phyloP scores from a whole-genome alignment of 345 rosid genomes.

The Cochlearia excelsa region DNA sequence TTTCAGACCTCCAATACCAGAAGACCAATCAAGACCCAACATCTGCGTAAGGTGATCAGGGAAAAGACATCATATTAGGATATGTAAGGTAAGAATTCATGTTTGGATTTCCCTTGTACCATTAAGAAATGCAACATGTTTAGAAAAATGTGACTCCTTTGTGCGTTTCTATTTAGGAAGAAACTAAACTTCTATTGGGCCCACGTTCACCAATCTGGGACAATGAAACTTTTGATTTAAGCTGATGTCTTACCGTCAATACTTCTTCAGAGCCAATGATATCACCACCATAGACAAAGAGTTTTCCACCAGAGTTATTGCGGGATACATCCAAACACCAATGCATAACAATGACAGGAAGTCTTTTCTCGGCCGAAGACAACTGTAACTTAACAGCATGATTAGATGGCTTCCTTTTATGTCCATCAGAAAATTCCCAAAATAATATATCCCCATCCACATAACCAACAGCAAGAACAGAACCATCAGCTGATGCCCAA shows the following conservation, averaged over 20 bases:
- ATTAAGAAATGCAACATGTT: constrained; percentile 23
- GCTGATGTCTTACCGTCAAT: constrained; percentile 52
- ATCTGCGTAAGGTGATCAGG: constrained; percentile 46
- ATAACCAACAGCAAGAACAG: constrained; percentile 85
- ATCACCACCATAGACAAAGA: constrained; percentile 85
- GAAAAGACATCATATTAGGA: constrained; percentile 22
- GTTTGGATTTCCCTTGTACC: constrained; percentile 20
- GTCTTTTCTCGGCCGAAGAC: constrained; percentile 66
- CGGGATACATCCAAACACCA: constrained; percentile 53
- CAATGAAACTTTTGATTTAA: constrained; percentile 15
- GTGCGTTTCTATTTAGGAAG: constrained; percentile 14
- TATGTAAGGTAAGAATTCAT: constrained; percentile 21
- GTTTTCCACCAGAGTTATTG: constrained; percentile 52
- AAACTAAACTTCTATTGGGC: constrained; percentile 10
- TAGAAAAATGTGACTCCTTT: constrained; percentile 4
- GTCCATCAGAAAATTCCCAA: constrained; percentile 58
- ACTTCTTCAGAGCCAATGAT: constrained; percentile 83
- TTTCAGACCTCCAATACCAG: constrained; percentile 57
- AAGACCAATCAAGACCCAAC: constrained; percentile 70
- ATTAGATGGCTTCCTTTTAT: constrained; percentile 43
- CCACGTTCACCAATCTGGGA: constrained; percentile 19
- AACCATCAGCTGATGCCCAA: constrained; percentile 82
- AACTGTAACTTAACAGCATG: constrained; percentile 64
- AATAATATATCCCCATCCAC: constrained; percentile 83
- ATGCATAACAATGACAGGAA: constrained; percentile 72